These are phyloP conservation scores for Prunus armeniaca DNA, from an alignment of 306 rosid genomes.

Conservation along the genomic window DNA sequence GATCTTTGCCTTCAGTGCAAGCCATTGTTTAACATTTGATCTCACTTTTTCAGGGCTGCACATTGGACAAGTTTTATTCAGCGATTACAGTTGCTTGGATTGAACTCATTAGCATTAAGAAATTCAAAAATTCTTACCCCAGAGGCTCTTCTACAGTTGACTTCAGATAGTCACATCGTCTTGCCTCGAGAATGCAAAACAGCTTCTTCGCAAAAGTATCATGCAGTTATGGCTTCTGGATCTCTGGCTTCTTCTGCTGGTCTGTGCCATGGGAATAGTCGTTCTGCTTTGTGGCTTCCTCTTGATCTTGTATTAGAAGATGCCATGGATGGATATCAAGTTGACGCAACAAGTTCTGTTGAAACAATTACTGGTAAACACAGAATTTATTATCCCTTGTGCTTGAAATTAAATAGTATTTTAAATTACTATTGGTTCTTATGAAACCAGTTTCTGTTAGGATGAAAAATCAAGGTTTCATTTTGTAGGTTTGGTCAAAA, in stretches of 20 bases:
- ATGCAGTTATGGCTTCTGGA: constrained; percentile 66
- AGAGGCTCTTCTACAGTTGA: constrained; percentile 55
- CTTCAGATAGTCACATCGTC: constrained; percentile 44
- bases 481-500: constrained; percentile 72
- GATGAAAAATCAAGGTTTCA: constrained; percentile 18
- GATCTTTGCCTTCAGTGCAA: constrained; percentile 7
- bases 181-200: constrained; percentile 63
- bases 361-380: constrained; percentile 70
- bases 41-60: constrained; percentile 53
- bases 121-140: constrained; percentile 65
- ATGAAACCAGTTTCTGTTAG: constrained; percentile 7
- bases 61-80: constrained; percentile 71
- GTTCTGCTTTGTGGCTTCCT: constrained; percentile 94
- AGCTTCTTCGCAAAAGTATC: constrained; percentile 65
- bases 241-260: constrained; percentile 76
- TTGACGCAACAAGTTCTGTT: constrained; percentile 80
- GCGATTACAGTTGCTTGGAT: constrained; percentile 57
- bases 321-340: constrained; percentile 96
- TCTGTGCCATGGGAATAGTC: constrained; percentile 67
- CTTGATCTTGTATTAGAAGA: constrained; percentile 93
- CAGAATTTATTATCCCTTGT: neutral
- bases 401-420: constrained; percentile 14
- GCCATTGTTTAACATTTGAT: constrained; percentile 20
- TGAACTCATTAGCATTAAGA: constrained; percentile 67
- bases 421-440: constrained; percentile 21